These are phyloP conservation scores for Suhomyces atakaporum DNA, from an alignment of 1,139 yeast species.

Conservation along the genomic window DNA sequence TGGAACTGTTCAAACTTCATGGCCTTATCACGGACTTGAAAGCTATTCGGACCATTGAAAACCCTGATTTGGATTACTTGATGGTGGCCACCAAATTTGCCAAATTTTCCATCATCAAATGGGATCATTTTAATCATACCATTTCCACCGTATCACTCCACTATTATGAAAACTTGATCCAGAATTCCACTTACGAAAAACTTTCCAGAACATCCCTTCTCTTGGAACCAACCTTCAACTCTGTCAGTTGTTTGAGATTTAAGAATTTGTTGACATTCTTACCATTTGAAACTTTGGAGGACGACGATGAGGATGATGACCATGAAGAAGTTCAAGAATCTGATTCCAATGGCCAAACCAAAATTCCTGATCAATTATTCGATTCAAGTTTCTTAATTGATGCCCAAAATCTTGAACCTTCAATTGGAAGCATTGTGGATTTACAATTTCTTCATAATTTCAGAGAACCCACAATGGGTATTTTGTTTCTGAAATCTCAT, in stretches of 20 bases:
- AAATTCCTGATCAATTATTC: conserved; percentile 25
- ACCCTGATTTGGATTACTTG: conserved; percentile 57
- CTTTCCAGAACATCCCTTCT: conserved; percentile 51
- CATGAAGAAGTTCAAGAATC: conserved; percentile 23
- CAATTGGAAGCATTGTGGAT: conserved; percentile 63
- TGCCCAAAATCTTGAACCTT: conserved; percentile 57
- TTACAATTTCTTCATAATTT: conserved; percentile 70
- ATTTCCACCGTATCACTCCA: conserved; percentile 80
- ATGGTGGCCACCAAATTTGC: conserved; percentile 73
- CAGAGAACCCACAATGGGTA: conserved; percentile 77
- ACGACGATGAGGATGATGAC: conserved; percentile 44
- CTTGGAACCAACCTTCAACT: conserved; percentile 62
- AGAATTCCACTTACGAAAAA: conserved; percentile 50
- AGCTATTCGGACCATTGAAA: conserved; percentile 53
- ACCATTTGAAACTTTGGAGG: conserved; percentile 58
- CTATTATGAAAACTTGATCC: conserved; percentile 75
- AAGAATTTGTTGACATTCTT: conserved; percentile 74
- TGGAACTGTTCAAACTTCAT: conserved; percentile 68
- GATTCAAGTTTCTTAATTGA: conserved; percentile 58
- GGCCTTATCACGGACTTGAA: conserved; percentile 68
- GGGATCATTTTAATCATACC: conserved; percentile 57
- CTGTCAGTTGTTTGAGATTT: conserved; percentile 65
- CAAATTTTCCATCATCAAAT: conserved; percentile 71
- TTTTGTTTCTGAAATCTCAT: conserved; percentile 61
- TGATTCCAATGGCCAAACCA: conserved; percentile 12